A percentile compares a stretch with the other conserved stretches of the same genome.
Evolutionary conservation across 192 early-diverging fungal genomes (phyloP).

Genomic region (Coemansia sp.): DNA sequence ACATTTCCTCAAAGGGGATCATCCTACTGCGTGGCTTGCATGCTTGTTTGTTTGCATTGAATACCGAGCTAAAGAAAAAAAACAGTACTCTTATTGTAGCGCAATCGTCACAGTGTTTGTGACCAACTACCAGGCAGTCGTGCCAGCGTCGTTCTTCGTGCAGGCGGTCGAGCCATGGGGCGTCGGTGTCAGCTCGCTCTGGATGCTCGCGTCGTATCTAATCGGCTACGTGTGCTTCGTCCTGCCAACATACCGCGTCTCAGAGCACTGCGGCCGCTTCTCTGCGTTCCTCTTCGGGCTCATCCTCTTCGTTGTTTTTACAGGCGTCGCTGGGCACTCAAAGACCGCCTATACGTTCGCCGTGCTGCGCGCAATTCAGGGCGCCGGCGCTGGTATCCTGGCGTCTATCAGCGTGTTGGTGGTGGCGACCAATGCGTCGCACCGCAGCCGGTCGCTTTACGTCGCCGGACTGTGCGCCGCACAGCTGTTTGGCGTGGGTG

Average conservation of each 20-base stretch:
- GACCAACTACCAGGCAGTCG: conserved; percentile 19
- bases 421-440: conserved; percentile 20
- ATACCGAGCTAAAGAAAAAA: too few relatives aligned
- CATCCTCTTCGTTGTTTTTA: conserved; percentile 31
- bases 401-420: conserved; percentile 17
- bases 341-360: conserved; percentile 23
- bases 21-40: too few relatives aligned
- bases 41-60: too few relatives aligned
- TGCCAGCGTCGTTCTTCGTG: conserved; percentile 45
- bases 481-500: conserved; percentile 44
- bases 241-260: conserved; percentile 33
- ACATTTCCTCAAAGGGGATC: too few relatives aligned
- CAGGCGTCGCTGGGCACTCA: conserved; percentile 26
- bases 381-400: conserved; percentile 37
- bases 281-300: conserved; percentile 35
- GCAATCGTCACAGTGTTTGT: conserved; percentile 29
- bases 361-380: conserved; percentile 43
- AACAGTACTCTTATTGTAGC: conserved; percentile 7
- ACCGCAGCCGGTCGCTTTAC: conserved; percentile 33
- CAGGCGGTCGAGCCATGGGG: conserved; percentile 42
- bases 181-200: conserved; percentile 44
- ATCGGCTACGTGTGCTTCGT: conserved; percentile 41
- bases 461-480: conserved; percentile 29
- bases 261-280: conserved; percentile 28
- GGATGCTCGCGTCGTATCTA: conserved; percentile 47